A percentile compares a stretch with the other conserved stretches of the same genome.
phyloP scores from a whole-genome alignment of 1,284 basidiomycete genomes.

The Pseudozyma pruni region DNA sequence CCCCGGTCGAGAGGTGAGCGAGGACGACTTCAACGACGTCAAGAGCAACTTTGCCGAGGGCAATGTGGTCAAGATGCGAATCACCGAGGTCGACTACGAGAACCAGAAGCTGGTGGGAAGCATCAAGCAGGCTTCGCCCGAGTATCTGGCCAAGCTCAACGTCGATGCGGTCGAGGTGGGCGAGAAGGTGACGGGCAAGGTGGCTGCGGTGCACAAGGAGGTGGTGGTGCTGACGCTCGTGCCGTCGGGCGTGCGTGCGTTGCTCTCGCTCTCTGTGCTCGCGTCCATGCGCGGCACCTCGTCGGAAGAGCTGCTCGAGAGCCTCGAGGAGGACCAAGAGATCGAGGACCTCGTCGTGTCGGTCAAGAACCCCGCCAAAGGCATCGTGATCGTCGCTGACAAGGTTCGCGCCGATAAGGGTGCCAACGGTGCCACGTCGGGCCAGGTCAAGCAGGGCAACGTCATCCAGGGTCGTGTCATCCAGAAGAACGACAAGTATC shows the following conservation, averaged over 20 bases:
- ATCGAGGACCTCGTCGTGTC: constrained; percentile 85
- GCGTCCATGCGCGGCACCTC: constrained; percentile 81
- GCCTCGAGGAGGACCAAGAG: constrained; percentile 78
- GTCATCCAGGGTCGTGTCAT: constrained; percentile 47
- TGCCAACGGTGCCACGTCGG: constrained; percentile 10
- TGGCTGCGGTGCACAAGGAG: constrained; percentile 62
- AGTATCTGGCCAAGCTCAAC: constrained; percentile 60
- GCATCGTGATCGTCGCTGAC: constrained; percentile 76
- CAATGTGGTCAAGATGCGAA: constrained; percentile 83
- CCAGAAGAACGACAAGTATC: constrained; percentile 37
- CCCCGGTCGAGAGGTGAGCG: constrained; percentile 67
- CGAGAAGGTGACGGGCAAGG: constrained; percentile 59
- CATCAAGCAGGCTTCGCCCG: constrained; percentile 78
- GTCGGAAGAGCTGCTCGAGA: constrained; percentile 77
- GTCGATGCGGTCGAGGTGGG: constrained; percentile 62
- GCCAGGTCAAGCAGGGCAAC: constrained; percentile 32
- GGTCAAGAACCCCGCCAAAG: constrained; percentile 87
- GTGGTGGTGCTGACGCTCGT: constrained; percentile 62
- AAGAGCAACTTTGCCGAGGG: constrained; percentile 78
- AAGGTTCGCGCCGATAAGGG: constrained; percentile 24
- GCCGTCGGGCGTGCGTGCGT: constrained; percentile 76
- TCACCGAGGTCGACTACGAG: constrained; percentile 78
- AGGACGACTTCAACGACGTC: constrained; percentile 46
- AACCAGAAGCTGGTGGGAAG: constrained; percentile 81
- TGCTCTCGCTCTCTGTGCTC: constrained; percentile 85